Evolutionary conservation across 2,329 filamentous ascomycete genomes (phyloP), one percentile per base, ranked within the genome.

Genomic region (Calonectria naviculata): DNA sequence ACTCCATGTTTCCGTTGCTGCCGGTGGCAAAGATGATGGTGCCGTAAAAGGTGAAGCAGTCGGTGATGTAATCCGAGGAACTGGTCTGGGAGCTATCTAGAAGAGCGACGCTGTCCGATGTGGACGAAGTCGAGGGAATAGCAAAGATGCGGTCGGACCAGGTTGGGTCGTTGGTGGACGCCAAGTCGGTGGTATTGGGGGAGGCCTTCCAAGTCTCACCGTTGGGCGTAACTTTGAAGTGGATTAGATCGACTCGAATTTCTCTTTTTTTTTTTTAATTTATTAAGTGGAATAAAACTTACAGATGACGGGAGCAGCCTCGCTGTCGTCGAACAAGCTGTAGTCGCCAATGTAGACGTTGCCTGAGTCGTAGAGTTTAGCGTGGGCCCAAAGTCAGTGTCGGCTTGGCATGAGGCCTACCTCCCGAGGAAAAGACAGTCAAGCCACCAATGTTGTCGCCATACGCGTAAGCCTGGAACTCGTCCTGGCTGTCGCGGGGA

Each of bases 111-210:
- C 56, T 46, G 42, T 67, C 47, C 7, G 62, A 64, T 2, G 67
- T 58, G 13, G 70, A 72, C n/a, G 61, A 65, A 10, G 62, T 29
- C 9, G 66, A 65, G 15, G 70, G 70, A 29, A 72, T 47, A 19
- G 70, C 67, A 52, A 72, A 70, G n/a, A 44, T 67, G 34, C 58
- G 34, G 62, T 72, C 66, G 19, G 70, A 58, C 70, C 70, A 72
- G 46, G 31, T 38, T 24, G 70, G 70, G 19, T 36, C 38, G 21
- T 65, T 29, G 17, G 41, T n/a, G 34, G 41, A 61, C 6, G 46
- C 28, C 19, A 63, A 63, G 31, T 31, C 63, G 19, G 70, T 72
- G 15, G 54, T 46, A 47, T 72, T 72, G 52, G 70, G 70, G 19
- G 70, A 72, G 19, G 54, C 66, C 17, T 41, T 21, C 70, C 70